Evolutionary conservation across 2,329 filamentous ascomycete species (phyloP), one percentile per base, ranked within the genome.

Genomic region (Diaporthe humulicola): DNA sequence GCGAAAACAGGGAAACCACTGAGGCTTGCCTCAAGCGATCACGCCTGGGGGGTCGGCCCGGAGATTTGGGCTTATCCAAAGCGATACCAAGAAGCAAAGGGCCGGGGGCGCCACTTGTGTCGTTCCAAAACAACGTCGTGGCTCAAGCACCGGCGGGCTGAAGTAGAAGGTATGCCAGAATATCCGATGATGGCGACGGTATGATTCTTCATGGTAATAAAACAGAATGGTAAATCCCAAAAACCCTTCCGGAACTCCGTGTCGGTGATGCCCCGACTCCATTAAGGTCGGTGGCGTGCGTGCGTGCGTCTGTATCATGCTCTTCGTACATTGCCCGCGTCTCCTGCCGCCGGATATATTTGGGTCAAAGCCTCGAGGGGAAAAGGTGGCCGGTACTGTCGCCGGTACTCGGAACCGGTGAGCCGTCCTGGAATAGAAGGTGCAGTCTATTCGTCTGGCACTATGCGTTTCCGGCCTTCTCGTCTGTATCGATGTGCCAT

Each of bases 401-500:
- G 64, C 64, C 45, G 64, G 45, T 67, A 61, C 54, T 69, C 70
- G 42, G 36, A 38, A 50, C n/a, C 54, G 50, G 50, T 12, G 25
- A 70, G 61, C 75, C 75, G 45, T 61, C 36, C 42, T 28, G 58
- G 75, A 76, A 76, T 60, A 52, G 75, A 75, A 75, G 19, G 14
- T 52, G 25, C 30, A 25, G 61, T 71, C 56, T 64, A 48, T 70
- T 45, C 40, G 25, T 28, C n/a, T 45, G 45, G 30, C n/a, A 56
- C 60, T 85, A 90, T 79, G 85, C 82, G 83, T 98, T 98, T 45
- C 95, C 95, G 45, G 92, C 90, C 88, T 98, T 98, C 87, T 99
- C 97, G 73, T 96, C 92, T 3, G 97, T 99, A 84, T 99, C 97
- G 80, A 98, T 94, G 83, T 99, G 97, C 97, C 97, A 99, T 75